A percentile compares a stretch with the other conserved stretches of the same genome.
Conservation (phyloP, 2,329 filamentous ascomycete species). For the Cladosporium sp. region DNA sequence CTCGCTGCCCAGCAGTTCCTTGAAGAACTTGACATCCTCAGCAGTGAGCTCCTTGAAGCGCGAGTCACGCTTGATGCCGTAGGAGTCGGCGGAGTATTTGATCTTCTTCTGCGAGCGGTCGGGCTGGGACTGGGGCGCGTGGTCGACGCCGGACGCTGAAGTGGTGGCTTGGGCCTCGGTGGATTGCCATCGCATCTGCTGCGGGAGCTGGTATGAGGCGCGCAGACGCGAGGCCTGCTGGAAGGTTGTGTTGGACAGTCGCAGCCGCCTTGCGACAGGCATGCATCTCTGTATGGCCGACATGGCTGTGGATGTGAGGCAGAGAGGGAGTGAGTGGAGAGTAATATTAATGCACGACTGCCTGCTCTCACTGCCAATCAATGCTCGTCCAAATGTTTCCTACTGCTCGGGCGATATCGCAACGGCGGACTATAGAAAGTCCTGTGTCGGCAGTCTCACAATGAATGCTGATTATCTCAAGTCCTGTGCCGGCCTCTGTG, state of each 20-base stretch:
- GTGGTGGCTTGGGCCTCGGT: constrained; percentile 34
- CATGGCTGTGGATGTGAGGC: constrained; percentile 18
- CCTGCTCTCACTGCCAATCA: constrained; percentile 4
- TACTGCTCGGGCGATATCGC: constrained; percentile 1
- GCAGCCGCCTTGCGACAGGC: constrained; percentile 37
- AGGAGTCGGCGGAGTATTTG: constrained; percentile 83
- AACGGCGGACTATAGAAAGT: constrained; percentile 11
- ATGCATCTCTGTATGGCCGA: constrained; percentile 21
- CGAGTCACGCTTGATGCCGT: constrained; percentile 76
- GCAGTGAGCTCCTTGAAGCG: constrained; percentile 72
- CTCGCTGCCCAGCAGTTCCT: constrained; percentile 73
- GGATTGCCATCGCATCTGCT: constrained; percentile 36
- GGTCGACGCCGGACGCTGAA: constrained; percentile 35
- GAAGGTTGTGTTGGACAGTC: constrained; percentile 36
- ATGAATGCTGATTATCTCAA: too few relatives aligned
- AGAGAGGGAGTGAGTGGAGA: neutral
- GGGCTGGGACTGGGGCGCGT: constrained; percentile 32
- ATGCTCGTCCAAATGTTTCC: constrained; percentile 15
- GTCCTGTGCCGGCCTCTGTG: neutral
- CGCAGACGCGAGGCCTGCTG: constrained; percentile 33
- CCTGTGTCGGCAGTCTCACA: neutral
- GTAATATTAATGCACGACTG: neutral
- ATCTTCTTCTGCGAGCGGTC: constrained; percentile 47
- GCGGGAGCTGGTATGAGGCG: constrained; percentile 24
- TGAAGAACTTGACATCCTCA: constrained; percentile 83